Conservation (phyloP, 257 asterid species). For the Buddleja alternifolia region DNA sequence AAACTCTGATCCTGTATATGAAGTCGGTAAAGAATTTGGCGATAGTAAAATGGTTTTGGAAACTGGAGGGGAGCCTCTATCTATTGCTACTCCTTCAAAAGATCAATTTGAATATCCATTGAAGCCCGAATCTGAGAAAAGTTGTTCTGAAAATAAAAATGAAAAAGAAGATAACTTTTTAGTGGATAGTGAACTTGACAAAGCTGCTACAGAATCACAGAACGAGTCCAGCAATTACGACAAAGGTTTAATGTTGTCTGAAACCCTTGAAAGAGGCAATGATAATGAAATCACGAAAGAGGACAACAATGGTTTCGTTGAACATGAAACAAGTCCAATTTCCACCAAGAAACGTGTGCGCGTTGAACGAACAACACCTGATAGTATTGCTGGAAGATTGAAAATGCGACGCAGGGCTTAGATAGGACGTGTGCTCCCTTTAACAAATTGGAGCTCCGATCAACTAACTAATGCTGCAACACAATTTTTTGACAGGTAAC, state of each 20-base stretch:
- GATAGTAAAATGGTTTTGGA: conserved; percentile 25
- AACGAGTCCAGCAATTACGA: conserved; percentile 17
- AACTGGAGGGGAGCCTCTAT: conserved; percentile 23
- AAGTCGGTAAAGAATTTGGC: conserved; percentile 22
- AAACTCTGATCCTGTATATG: conserved; percentile 21
- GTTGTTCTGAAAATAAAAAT: conserved; percentile 16
- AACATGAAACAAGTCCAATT: conserved; percentile 37
- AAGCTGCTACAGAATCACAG: conserved; percentile 13
- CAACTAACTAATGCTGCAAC: conserved; percentile 18
- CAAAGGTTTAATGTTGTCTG: background rate
- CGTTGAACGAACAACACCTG: conserved; percentile 40
- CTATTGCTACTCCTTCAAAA: conserved; percentile 7
- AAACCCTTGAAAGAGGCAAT: conserved; percentile 27
- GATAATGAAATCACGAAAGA: conserved; percentile 31
- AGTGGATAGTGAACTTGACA: conserved; percentile 25
- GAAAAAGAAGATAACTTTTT: conserved; percentile 11
- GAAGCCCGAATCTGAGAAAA: conserved; percentile 31
- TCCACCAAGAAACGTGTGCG: conserved; percentile 42
- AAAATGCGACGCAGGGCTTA: conserved; percentile 30
- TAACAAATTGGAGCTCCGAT: background rate
- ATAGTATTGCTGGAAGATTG: conserved; percentile 56
- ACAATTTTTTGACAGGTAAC: background rate
- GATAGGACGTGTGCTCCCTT: background rate
- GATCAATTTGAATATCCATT: conserved; percentile 20
- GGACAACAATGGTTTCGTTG: conserved; percentile 24